Conservation (phyloP, 352 stramenopile species). For the Phytophthora pisi region DNA sequence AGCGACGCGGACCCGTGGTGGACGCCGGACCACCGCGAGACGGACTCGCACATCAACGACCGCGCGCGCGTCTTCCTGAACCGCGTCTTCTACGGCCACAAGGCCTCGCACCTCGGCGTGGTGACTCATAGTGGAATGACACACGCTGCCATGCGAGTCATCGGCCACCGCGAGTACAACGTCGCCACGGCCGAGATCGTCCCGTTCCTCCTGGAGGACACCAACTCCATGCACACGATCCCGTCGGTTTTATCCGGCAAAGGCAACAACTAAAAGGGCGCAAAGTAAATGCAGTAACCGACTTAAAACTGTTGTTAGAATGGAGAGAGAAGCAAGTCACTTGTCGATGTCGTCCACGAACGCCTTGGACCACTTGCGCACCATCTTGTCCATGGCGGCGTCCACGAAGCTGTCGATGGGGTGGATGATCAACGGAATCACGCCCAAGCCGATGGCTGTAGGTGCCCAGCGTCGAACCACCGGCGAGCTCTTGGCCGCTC, state of each 20-base stretch:
- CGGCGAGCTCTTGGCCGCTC: conserved; percentile 46
- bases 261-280: conserved; percentile 10
- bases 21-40: conserved; percentile 26
- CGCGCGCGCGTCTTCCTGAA: conserved; percentile 33
- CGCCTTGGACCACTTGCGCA: conserved; percentile 50
- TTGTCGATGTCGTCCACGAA: conserved; percentile 33
- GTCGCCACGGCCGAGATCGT: conserved; percentile 21
- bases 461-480: conserved; percentile 62
- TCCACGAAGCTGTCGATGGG: conserved; percentile 83
- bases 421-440: conserved; percentile 90
- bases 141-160: conserved; percentile 20
- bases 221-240: conserved; percentile 8
- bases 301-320: neutral
- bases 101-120: conserved; percentile 17
- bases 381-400: conserved; percentile 54
- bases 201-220: conserved; percentile 35
- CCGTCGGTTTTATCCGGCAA: conserved; percentile 10
- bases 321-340: neutral
- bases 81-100: conserved; percentile 29
- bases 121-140: conserved; percentile 31
- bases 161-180: conserved; percentile 25
- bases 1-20: conserved; percentile 37
- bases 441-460: conserved; percentile 74
- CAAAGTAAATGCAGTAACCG: neutral
- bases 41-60: conserved; percentile 32